A percentile compares a stretch with the other conserved stretches of the same genome.
These are phyloP conservation scores for Sextonia rubra DNA, from an alignment of 164 flowering plant species.

Conservation along the genomic window DNA sequence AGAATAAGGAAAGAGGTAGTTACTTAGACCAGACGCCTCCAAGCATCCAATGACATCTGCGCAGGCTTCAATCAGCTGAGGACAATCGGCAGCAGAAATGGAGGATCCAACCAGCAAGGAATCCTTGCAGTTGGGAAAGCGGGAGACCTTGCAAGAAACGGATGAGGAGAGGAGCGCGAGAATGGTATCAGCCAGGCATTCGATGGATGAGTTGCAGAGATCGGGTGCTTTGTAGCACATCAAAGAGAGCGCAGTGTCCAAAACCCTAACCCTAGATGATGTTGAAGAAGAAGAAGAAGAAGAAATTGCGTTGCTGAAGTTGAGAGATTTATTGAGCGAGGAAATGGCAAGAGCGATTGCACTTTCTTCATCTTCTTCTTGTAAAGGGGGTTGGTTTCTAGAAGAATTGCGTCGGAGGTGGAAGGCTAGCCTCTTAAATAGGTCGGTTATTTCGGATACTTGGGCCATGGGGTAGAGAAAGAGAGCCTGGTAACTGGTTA, in stretches of 20 bases:
- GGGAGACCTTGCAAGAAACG: constrained; percentile 39
- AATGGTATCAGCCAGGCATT: constrained; percentile 39
- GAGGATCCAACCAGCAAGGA: constrained; percentile 47
- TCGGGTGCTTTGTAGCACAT: constrained; percentile 66
- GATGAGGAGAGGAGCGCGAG: constrained; percentile 44
- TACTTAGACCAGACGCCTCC: constrained; percentile 31
- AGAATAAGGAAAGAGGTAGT: neutral
- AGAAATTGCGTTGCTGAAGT: constrained; percentile 19
- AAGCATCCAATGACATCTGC: constrained; percentile 32
- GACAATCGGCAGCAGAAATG: constrained; percentile 30
- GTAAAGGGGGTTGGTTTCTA: neutral
- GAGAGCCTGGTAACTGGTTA: too few relatives aligned
- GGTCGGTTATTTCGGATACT: constrained; percentile 33
- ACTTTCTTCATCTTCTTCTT: constrained; percentile 14
- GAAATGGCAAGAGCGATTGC: constrained; percentile 27
- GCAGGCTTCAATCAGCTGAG: constrained; percentile 33
- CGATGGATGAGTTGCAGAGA: constrained; percentile 38
- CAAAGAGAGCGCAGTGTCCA: constrained; percentile 66
- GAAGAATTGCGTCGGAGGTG: constrained; percentile 20
- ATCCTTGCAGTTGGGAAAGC: constrained; percentile 34
- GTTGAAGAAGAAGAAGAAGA: neutral
- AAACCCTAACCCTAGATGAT: constrained; percentile 44
- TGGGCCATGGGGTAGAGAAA: constrained; percentile 14
- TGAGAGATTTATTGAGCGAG: constrained; percentile 46
- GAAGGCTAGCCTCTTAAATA: constrained; percentile 45